Evolutionary conservation across 495 filamentous ascomycete species (phyloP), one percentile per base, ranked within the genome.

Genomic region (Neurospora sp.): DNA sequence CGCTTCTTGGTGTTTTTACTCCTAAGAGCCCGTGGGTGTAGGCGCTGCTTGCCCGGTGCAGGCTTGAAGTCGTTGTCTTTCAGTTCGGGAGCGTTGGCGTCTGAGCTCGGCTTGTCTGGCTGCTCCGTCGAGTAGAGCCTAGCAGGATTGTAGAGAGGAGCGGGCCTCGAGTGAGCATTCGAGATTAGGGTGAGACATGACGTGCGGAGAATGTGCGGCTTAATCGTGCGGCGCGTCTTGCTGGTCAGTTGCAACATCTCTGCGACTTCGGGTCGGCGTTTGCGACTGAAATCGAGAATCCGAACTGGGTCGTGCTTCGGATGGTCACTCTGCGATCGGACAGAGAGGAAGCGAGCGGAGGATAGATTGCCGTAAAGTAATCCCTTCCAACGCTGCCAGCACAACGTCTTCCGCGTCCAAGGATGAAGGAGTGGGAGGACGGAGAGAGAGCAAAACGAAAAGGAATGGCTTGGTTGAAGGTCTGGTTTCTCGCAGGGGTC

Each of bases 141-240:
- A 40, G 71, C 72, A 68, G 70, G 65, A 48, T 68, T 46, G 59
- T 69, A 70, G 18, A 72, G 53, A 12, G 46, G 48, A 27, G 71
- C 71, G 39, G 27, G 61, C 42, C 59, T 69, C 38, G 68, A 14
- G n/a, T 72, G 16, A 31, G 39, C 59, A 59, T 71, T 69, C 69
- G 59, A 59, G 12, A 74, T 69, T 5, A 74, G 71, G 40, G 44
- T 22, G 39, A 74, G 77, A 46, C 77, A 79, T 74, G 71, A 70
- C 74, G 73, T 71, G 76, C 77, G 77, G 39, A 79, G 70, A 68
- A 76, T 76, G 10, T 37, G 39, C 35, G 72, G 69, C 61, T 27
- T 53, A 27, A 74, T 31, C 46, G 70, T 20, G 40, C 69, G 73
- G 35, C 72, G 71, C 10, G 27, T 44, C 37, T 72, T 74, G 35